Evolutionary conservation across 176 grass and related monocot species (phyloP).

Genomic region (Lolium multiflorum): DNA sequence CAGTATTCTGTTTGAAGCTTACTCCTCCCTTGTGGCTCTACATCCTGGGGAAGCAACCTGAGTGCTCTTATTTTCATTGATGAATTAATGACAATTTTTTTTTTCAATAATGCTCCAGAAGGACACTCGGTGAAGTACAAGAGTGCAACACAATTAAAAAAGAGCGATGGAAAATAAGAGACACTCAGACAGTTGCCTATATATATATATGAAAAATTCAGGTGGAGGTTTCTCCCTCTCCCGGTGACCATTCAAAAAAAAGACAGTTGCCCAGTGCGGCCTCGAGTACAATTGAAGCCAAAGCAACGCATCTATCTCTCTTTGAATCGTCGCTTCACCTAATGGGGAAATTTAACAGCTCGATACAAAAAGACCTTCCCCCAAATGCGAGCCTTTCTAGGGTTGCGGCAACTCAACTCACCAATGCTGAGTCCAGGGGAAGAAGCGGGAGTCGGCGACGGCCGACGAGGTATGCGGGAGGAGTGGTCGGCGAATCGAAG

Average conservation of each 20-base stretch:
- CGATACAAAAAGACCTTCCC: background rate
- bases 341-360: background rate
- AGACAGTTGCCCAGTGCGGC: background rate
- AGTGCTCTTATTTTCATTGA: constrained; percentile 6
- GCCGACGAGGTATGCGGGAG: background rate
- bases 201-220: too few relatives aligned
- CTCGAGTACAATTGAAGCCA: constrained; percentile 1
- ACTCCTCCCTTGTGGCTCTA: constrained; percentile 37
- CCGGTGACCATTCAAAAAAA: too few relatives aligned
- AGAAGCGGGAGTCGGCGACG: background rate
- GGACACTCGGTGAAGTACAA: background rate
- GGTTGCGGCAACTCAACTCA: background rate
- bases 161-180: background rate
- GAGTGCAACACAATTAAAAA: background rate
- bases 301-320: background rate
- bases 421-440: background rate
- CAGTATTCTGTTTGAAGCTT: constrained; percentile 56
- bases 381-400: background rate
- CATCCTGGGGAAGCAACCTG: constrained; percentile 43
- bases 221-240: too few relatives aligned
- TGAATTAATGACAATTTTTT: background rate
- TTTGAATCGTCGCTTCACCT: background rate
- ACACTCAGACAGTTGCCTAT: too few relatives aligned
- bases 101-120: background rate
- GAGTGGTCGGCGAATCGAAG: too few relatives aligned